A percentile compares a stretch with the other conserved stretches of the same genome.
Evolutionary conservation across 805 yeast species (phyloP).

Genomic region (Saturnispora hagleri): DNA sequence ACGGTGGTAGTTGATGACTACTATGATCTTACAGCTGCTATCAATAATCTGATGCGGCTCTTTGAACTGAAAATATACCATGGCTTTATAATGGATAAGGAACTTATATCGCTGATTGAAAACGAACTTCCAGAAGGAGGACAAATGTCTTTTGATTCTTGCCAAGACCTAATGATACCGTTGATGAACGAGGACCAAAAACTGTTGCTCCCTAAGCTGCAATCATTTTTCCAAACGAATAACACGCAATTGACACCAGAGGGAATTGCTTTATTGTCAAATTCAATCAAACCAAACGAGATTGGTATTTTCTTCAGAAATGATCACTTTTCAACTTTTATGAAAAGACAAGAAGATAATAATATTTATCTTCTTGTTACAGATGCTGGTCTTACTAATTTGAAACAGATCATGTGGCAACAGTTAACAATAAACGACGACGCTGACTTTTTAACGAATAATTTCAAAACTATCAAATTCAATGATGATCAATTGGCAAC

Average conservation of each 20-base stretch:
- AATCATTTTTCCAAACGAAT: conserved; percentile 44
- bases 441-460: conserved; percentile 48
- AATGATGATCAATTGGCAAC: not conserved
- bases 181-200: conserved; percentile 12
- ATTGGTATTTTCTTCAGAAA: conserved; percentile 75
- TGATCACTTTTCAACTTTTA: conserved; percentile 69
- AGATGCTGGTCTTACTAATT: conserved; percentile 52
- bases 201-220: conserved; percentile 7
- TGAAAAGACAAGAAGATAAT: conserved; percentile 38
- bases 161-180: conserved; percentile 24
- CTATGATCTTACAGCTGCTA: conserved; percentile 14
- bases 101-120: not conserved
- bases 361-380: conserved; percentile 60
- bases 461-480: conserved; percentile 1
- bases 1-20: conserved; percentile 23
- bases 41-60: conserved; percentile 17
- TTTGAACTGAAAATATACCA: conserved; percentile 45
- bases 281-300: conserved; percentile 33
- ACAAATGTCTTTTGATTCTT: conserved; percentile 19
- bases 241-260: conserved; percentile 66
- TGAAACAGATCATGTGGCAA: conserved; percentile 68
- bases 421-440: conserved; percentile 55
- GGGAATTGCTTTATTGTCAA: conserved; percentile 46
- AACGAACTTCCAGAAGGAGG: not conserved
- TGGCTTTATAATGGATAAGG: conserved; percentile 44